Evolutionary conservation across 2,329 filamentous ascomycete genomes (phyloP).

Genomic region (Talaromyces atroroseus): DNA sequence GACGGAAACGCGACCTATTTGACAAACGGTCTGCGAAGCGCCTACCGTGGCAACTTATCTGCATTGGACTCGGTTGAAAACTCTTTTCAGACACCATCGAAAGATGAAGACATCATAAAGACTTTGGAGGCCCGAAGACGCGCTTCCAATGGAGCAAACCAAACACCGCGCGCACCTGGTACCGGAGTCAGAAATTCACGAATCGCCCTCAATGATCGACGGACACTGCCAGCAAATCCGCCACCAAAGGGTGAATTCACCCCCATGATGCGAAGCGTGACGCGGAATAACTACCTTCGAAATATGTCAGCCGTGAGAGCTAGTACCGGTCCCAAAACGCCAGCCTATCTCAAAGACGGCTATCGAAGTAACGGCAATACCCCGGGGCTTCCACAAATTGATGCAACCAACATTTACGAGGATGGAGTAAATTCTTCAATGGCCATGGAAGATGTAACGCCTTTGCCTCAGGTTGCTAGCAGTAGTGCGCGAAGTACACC

Average conservation of each 20-base stretch:
- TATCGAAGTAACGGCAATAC: slow-evolving; percentile 65
- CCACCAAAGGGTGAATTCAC: slow-evolving; percentile 72
- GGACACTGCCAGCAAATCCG: slow-evolving; percentile 61
- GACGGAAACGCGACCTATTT: slow-evolving; percentile 79
- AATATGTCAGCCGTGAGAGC: slow-evolving; percentile 56
- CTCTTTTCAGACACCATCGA: slow-evolving; percentile 76
- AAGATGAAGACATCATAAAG: slow-evolving; percentile 69
- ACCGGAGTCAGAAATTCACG: slow-evolving; percentile 34
- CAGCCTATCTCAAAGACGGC: slow-evolving; percentile 57
- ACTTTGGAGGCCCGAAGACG: slow-evolving; percentile 62
- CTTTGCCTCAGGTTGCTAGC: slow-evolving; percentile 66
- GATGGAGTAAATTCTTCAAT: slow-evolving; percentile 54
- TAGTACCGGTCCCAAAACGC: slow-evolving; percentile 58
- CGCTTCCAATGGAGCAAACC: slow-evolving; percentile 52
- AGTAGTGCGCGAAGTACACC: slow-evolving; percentile 83
- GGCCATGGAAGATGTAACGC: slow-evolving; percentile 61
- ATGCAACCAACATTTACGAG: slow-evolving; percentile 63
- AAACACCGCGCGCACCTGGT: slow-evolving; percentile 67
- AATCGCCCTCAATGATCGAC: slow-evolving; percentile 60
- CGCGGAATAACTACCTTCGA: slow-evolving; percentile 61
- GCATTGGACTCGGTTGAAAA: slow-evolving; percentile 77
- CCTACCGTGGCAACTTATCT: slow-evolving; percentile 35
- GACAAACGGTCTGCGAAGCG: slow-evolving; percentile 57
- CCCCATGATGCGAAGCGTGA: slow-evolving; percentile 74
- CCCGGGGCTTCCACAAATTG: slow-evolving; percentile 67